A percentile compares a stretch with the other conserved stretches of the same genome.
Conservation (phyloP, 108 stramenopile species). For the Mediolabrus comicus region DNA sequence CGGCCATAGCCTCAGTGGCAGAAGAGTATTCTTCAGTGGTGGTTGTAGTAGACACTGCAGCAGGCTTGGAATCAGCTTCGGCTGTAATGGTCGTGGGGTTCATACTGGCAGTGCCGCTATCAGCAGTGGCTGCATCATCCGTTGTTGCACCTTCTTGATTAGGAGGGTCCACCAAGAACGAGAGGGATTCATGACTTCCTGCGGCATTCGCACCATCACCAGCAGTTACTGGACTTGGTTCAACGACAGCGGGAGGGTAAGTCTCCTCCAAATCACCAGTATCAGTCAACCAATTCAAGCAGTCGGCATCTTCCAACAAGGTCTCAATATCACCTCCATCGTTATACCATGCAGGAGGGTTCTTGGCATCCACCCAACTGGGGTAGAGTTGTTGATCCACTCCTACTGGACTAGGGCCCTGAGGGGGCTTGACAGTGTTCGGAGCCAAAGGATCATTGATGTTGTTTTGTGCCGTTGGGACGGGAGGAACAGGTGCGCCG, state of each 20-base stretch:
- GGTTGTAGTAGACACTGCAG: conserved; percentile 2
- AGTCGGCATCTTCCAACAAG: conserved; percentile 77
- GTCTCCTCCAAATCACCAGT: conserved; percentile 81
- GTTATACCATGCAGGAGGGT: conserved; percentile 83
- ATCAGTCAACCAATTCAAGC: conserved; percentile 83
- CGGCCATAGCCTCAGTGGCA: conserved; percentile 33
- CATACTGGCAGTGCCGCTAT: not conserved
- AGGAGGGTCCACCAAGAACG: conserved; percentile 8
- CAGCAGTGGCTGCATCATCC: not conserved
- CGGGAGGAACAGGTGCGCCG: conserved; percentile 27
- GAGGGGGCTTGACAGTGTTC: conserved; percentile 58
- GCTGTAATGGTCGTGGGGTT: not conserved
- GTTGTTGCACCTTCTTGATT: not conserved
- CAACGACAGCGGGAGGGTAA: conserved; percentile 53
- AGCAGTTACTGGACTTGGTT: conserved; percentile 5
- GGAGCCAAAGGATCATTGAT: conserved; percentile 79
- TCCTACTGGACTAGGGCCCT: conserved; percentile 63
- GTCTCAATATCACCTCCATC: conserved; percentile 83
- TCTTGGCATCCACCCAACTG: conserved; percentile 80
- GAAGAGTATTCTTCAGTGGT: conserved; percentile 27
- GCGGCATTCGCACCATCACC: not conserved
- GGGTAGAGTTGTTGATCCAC: conserved; percentile 75
- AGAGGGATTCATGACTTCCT: conserved; percentile 5
- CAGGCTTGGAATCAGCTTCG: conserved; percentile 1
- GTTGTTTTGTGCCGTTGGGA: conserved; percentile 19